Evolutionary conservation across 345 rosid genomes (phyloP).

Genomic region (Ceriops zippeliana): DNA sequence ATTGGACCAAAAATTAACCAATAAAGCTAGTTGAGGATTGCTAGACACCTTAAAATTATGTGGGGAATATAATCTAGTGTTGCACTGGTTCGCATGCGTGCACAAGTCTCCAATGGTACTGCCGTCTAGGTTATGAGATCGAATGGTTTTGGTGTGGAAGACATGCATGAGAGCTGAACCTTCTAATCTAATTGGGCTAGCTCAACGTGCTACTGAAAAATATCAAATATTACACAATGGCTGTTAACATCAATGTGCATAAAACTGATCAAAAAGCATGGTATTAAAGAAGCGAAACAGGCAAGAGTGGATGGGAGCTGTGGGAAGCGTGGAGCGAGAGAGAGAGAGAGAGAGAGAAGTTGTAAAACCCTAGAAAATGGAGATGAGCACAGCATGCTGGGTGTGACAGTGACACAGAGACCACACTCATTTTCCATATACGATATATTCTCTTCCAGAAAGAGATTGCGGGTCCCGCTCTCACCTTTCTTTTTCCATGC

Average conservation of each 20-base stretch:
- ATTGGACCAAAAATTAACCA: too few species aligned
- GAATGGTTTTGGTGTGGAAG: too few species aligned
- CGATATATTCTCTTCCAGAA: constrained; percentile 69
- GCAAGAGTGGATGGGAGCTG: constrained; percentile 6
- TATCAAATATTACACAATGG: not conserved
- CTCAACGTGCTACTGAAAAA: too few species aligned
- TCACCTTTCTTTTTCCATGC: not conserved
- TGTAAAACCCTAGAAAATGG: constrained; percentile 49
- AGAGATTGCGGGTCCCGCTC: constrained; percentile 37
- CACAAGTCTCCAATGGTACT: too few species aligned
- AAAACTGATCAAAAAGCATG: not conserved
- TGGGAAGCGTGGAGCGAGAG: constrained; percentile 2
- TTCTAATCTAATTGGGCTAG: too few species aligned
- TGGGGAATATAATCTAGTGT: too few species aligned
- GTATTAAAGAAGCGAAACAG: not conserved
- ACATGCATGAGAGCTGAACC: too few species aligned
- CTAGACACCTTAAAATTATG: too few species aligned
- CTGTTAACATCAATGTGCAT: not conserved
- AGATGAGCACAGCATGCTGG: constrained; percentile 48
- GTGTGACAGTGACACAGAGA: constrained; percentile 44
- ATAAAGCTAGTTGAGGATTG: too few species aligned
- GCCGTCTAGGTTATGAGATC: too few species aligned
- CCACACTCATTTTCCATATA: constrained; percentile 23
- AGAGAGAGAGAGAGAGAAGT: not conserved
- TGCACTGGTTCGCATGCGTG: too few species aligned